These are phyloP conservation scores for Fusarium sp. DNA, from an alignment of 2,329 filamentous ascomycete genomes.

Conservation along the genomic window DNA sequence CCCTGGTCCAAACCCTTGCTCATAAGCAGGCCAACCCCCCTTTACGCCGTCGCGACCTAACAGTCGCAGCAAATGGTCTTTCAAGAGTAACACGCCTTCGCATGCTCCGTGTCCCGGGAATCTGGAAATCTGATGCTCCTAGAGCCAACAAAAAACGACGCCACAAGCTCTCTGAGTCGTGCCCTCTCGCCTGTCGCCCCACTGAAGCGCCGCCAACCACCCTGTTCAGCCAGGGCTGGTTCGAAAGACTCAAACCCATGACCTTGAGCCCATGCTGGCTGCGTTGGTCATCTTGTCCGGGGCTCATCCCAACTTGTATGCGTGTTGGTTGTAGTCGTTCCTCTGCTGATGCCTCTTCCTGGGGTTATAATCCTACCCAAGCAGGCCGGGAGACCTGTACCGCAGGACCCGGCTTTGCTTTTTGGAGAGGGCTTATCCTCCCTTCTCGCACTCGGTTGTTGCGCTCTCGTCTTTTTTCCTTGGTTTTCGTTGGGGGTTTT, in stretches of 20 bases:
- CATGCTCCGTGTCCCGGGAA: slow-evolving; percentile 33
- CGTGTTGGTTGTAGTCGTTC: slow-evolving; percentile 21
- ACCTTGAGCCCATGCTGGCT: background rate
- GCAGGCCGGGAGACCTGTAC: background rate
- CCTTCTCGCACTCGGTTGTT: slow-evolving; percentile 16
- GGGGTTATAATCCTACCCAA: slow-evolving; percentile 9
- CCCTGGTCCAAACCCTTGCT: slow-evolving; percentile 1
- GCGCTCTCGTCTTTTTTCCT: background rate
- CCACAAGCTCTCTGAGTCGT: slow-evolving; percentile 25
- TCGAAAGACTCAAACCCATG: slow-evolving; percentile 12
- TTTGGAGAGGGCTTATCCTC: slow-evolving; percentile 20
- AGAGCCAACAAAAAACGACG: slow-evolving; percentile 29
- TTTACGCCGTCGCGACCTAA: slow-evolving; percentile 39
- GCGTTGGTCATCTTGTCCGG: slow-evolving; percentile 13
- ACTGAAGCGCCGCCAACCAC: slow-evolving; percentile 3
- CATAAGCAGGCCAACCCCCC: background rate
- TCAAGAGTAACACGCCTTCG: slow-evolving; percentile 22
- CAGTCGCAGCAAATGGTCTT: slow-evolving; percentile 27
- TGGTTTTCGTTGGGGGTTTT: background rate
- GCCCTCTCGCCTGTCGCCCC: slow-evolving; percentile 14
- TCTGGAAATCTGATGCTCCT: slow-evolving; percentile 28
- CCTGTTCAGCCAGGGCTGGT: background rate
- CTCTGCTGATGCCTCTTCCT: background rate
- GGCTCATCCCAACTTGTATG: slow-evolving; percentile 9
- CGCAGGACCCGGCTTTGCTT: slow-evolving; percentile 25